Conservation (phyloP, 441 rosid genomes). For the Macaranga tanarius region DNA sequence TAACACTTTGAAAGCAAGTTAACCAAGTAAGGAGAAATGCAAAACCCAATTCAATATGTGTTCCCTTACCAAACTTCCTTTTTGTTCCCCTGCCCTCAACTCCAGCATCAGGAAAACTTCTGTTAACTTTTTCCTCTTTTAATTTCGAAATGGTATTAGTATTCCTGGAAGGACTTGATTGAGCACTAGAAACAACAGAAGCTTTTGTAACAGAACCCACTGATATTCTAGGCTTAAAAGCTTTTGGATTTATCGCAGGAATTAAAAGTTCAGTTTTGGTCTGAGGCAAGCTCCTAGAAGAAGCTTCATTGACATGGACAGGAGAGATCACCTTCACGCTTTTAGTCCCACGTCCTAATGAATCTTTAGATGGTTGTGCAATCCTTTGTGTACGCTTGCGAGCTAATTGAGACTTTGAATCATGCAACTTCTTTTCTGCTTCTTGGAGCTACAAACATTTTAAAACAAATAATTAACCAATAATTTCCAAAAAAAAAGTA, state of each 20-base stretch:
- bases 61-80: slow-evolving; percentile 64
- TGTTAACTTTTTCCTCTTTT: slow-evolving; percentile 41
- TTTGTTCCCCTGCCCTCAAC: slow-evolving; percentile 50
- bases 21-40: slow-evolving; percentile 1
- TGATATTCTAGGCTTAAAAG: slow-evolving; percentile 30
- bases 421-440: slow-evolving; percentile 58
- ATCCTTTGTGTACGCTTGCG: slow-evolving; percentile 43
- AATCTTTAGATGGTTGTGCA: slow-evolving; percentile 29
- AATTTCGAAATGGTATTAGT: slow-evolving; percentile 32
- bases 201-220: slow-evolving; percentile 31
- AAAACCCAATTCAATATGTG: slow-evolving; percentile 6
- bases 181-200: slow-evolving; percentile 26
- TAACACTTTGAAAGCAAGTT: neutral
- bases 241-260: slow-evolving; percentile 44
- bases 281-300: slow-evolving; percentile 33
- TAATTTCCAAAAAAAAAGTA: neutral
- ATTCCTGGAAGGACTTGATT: slow-evolving; percentile 28
- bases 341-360: slow-evolving; percentile 30
- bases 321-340: slow-evolving; percentile 40
- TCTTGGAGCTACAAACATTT: slow-evolving; percentile 57
- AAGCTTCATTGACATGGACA: slow-evolving; percentile 27
- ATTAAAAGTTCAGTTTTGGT: slow-evolving; percentile 51
- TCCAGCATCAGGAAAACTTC: slow-evolving; percentile 33
- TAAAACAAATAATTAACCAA: slow-evolving; percentile 19
- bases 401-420: slow-evolving; percentile 56